These are phyloP conservation scores for Yarrowia sp. DNA, from an alignment of 805 yeast species.

Conservation along the genomic window DNA sequence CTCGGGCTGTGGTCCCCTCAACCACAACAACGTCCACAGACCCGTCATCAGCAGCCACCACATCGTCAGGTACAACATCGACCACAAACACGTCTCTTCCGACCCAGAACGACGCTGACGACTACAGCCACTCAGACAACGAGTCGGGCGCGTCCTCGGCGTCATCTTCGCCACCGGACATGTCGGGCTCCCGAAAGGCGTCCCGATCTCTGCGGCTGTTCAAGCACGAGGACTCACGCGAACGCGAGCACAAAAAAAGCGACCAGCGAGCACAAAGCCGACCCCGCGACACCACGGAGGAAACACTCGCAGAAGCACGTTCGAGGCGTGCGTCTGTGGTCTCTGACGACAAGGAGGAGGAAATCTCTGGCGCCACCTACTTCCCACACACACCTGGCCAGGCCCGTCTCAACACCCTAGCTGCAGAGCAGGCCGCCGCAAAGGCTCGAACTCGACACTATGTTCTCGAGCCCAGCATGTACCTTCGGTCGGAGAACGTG, in stretches of 20 bases:
- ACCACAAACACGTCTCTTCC: conserved; percentile 14
- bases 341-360: conserved; percentile 33
- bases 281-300: not conserved
- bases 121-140: not conserved
- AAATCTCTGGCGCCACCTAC: conserved; percentile 38
- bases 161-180: conserved; percentile 6
- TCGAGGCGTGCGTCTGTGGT: conserved; percentile 13
- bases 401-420: not conserved
- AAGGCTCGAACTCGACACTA: conserved; percentile 26
- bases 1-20: not conserved
- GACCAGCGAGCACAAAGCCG: conserved; percentile 5
- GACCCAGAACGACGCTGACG: conserved; percentile 4
- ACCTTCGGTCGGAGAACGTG: not conserved
- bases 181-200: conserved; percentile 40
- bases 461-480: conserved; percentile 2
- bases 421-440: conserved; percentile 27
- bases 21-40: not conserved
- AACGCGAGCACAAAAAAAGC: conserved; percentile 6
- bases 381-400: conserved; percentile 36
- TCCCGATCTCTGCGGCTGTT: conserved; percentile 42
- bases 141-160: conserved; percentile 2
- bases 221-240: conserved; percentile 32
- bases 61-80: not conserved
- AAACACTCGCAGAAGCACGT: not conserved
- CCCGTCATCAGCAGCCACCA: conserved; percentile 3